These are phyloP conservation scores for Diaporthe caulivora DNA, from an alignment of 2,329 filamentous ascomycete species.

Conservation along the genomic window DNA sequence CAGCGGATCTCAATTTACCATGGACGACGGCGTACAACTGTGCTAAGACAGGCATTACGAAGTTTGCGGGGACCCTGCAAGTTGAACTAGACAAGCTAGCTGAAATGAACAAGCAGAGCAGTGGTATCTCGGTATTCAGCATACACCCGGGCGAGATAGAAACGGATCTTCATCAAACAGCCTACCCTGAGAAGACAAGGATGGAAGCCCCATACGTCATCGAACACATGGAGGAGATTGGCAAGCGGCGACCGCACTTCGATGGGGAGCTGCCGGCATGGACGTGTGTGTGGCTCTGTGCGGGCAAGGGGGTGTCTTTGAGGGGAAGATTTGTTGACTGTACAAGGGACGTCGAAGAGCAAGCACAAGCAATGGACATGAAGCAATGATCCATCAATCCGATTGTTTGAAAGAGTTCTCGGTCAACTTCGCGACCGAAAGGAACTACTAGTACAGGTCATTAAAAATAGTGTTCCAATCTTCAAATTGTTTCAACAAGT, in stretches of 20 bases:
- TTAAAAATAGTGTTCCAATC: not conserved
- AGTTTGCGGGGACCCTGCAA: constrained; percentile 19
- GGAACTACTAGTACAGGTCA: no score
- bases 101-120: not conserved
- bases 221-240: not conserved
- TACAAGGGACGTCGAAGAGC: constrained; percentile 20
- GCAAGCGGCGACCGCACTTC: constrained; percentile 18
- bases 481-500: not conserved
- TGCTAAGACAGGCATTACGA: constrained; percentile 14
- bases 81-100: constrained; percentile 8
- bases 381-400: not conserved
- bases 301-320: not conserved
- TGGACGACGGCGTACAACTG: constrained; percentile 23
- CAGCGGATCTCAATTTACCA: constrained; percentile 6
- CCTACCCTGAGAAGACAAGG: constrained; percentile 6
- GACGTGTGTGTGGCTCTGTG: constrained; percentile 12
- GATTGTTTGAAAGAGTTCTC: no score
- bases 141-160: constrained; percentile 19
- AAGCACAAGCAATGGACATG: not conserved
- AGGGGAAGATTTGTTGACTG: constrained; percentile 8
- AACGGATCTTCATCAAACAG: constrained; percentile 12
- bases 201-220: constrained; percentile 1
- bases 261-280: constrained; percentile 6
- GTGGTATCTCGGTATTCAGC: not conserved
- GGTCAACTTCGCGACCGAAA: no score